Base-by-base conservation (phyloP, 768 basidiomycete genomes). In the Tricholoma saponaceum region DNA sequence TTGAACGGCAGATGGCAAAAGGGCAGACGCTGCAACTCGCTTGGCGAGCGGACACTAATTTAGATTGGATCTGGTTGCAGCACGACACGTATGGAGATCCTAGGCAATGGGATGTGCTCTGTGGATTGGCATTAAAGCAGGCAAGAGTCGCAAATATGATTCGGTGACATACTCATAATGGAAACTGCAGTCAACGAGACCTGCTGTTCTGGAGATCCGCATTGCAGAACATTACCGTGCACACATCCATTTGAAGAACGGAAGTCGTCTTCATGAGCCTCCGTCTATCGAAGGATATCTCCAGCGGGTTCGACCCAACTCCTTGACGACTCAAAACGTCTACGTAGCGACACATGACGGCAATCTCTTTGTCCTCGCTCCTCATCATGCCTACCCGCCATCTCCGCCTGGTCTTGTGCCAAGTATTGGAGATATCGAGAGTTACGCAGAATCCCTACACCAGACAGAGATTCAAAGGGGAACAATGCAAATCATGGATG, bases 61-160 rank as follows among this genome's bases (percentile, higher is more conserved):
- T 98, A 49, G 95, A 98, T 66, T 98, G 95, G 95, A 76, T 95
- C 25, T 88, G 88, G 81, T 77, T 86, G 35, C 79, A 85, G n/a
- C 74, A 80, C 23, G 87, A 90, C 62, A 75, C 87, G 0, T 76
- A 82, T 32, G 89, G 85, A 9, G 74, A 80, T 51, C 62, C 70
- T 20, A 78, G 94, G 47, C 77, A 79, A 23, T 94, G 90, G 89
- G 80, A 82, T 0, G 83, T 92, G 2, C 69, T 96, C 9, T 89
- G 82, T 60, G 93, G 92, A 30, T 62, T 95, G 39, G 85, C 89
- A 9, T 76, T 91, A 60, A 78, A 78, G 60, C 84, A 89, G 76
- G 94, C 88, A 66, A 59, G 78, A 70, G 4, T 41, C 9, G 10
- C 35, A 43, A 51, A 46, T 22, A 30, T 44, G 18, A 13, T 20